Evolutionary conservation across 2,329 filamentous ascomycete genomes (phyloP).

Genomic region (Cladophialophora bantiana): DNA sequence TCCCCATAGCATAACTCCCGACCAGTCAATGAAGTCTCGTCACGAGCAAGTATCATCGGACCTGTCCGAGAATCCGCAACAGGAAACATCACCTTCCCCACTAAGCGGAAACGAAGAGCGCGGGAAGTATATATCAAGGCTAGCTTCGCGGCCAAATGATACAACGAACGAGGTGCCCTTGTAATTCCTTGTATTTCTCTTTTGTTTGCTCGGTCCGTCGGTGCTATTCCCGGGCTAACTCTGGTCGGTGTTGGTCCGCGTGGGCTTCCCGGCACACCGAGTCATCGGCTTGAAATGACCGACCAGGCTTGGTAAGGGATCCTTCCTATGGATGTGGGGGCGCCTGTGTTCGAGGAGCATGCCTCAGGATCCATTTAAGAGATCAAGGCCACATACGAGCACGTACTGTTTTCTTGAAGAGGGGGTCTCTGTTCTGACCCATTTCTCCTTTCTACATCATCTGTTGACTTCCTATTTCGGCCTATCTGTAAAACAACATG

Average conservation of each 20-base stretch:
- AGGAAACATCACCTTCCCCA: background rate
- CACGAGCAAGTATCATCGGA: background rate
- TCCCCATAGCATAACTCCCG: too few species aligned
- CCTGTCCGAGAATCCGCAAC: background rate
- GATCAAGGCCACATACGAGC: background rate
- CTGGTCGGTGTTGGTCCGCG: background rate
- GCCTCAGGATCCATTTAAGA: background rate
- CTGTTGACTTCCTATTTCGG: background rate
- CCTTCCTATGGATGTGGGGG: background rate
- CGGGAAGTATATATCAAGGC: background rate
- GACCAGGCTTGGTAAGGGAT: background rate
- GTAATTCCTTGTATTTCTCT: background rate
- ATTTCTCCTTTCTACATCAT: background rate
- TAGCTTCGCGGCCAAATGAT: background rate
- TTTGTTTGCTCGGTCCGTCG: background rate
- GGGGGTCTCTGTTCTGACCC: background rate
- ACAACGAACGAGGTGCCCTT: background rate
- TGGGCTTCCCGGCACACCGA: background rate
- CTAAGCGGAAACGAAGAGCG: background rate
- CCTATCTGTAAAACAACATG: background rate
- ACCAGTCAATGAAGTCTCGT: background rate
- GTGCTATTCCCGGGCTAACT: background rate
- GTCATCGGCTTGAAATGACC: background rate
- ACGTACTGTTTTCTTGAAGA: background rate
- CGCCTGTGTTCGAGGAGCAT: background rate